Evolutionary conservation across 495 filamentous ascomycete species (phyloP).

Genomic region (Penicillium crystallinum): DNA sequence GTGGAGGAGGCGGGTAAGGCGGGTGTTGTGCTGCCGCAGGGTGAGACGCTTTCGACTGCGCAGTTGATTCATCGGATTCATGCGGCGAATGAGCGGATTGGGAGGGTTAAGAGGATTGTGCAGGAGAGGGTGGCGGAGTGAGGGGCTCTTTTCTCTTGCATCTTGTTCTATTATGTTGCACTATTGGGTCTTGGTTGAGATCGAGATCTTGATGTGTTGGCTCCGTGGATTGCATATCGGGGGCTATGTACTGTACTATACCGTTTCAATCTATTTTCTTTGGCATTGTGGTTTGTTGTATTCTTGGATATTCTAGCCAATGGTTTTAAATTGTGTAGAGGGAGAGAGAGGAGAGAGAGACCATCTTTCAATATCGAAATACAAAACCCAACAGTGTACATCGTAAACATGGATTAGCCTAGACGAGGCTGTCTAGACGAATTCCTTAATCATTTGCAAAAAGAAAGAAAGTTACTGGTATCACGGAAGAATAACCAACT

Average conservation of each 20-base stretch:
- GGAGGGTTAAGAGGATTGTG: constrained; percentile 25
- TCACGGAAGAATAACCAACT: constrained; percentile 29
- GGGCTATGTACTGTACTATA: constrained; percentile 26
- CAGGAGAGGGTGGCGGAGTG: constrained; percentile 10
- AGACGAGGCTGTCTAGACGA: constrained; percentile 1
- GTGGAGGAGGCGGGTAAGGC: background rate
- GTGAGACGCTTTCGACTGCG: constrained; percentile 12
- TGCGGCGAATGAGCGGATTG: constrained; percentile 17
- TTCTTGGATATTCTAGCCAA: background rate
- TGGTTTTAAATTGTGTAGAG: constrained; percentile 12
- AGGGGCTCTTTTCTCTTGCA: background rate
- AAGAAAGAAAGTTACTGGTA: constrained; percentile 25
- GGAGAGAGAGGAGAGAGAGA: background rate
- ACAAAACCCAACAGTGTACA: constrained; percentile 14
- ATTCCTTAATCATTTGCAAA: constrained; percentile 18
- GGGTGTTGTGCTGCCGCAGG: background rate
- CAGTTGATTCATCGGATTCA: constrained; percentile 22
- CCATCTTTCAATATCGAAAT: background rate
- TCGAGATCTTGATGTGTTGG: background rate
- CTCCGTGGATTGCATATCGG: constrained; percentile 16
- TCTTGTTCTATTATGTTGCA: background rate
- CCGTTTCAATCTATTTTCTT: constrained; percentile 6
- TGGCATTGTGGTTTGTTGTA: constrained; percentile 5
- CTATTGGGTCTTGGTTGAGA: constrained; percentile 6
- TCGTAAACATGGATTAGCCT: constrained; percentile 5